Conservation (phyloP, 2,329 filamentous ascomycete species). For the Colletotrichum eleusines region DNA sequence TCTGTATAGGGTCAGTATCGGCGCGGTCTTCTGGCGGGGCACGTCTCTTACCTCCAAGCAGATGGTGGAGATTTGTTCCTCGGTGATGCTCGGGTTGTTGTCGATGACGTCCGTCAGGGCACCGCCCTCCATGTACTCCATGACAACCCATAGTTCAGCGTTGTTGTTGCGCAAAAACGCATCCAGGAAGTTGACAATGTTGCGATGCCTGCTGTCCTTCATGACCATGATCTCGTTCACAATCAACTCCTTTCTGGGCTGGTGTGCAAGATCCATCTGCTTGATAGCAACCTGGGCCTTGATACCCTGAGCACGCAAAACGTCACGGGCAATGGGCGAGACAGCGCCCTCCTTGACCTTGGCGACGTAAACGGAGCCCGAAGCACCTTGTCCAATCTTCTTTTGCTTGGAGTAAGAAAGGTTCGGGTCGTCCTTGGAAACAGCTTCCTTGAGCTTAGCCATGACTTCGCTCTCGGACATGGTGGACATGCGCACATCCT, state of each 20-base stretch:
- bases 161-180: slow-evolving; percentile 96
- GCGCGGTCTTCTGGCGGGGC: not conserved
- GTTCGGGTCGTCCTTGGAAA: slow-evolving; percentile 94
- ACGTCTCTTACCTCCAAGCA: slow-evolving; percentile 83
- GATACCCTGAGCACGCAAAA: slow-evolving; percentile 82
- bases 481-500: slow-evolving; percentile 97
- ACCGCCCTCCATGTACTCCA: slow-evolving; percentile 99
- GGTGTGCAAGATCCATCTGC: slow-evolving; percentile 98
- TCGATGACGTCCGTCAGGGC: slow-evolving; percentile 98
- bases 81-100: slow-evolving; percentile 92
- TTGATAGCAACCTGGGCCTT: slow-evolving; percentile 97
- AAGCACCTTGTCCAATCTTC: slow-evolving; percentile 99
- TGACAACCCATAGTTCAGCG: slow-evolving; percentile 97
- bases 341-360: slow-evolving; percentile 90
- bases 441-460: slow-evolving; percentile 92
- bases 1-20: slow-evolving; percentile 66
- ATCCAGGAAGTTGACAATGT: slow-evolving; percentile 99
- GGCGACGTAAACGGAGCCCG: slow-evolving; percentile 96
- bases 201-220: slow-evolving; percentile 98
- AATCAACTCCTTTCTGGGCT: slow-evolving; percentile 97
- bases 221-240: slow-evolving; percentile 99
- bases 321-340: slow-evolving; percentile 82
- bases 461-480: slow-evolving; percentile 99
- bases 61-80: slow-evolving; percentile 98
- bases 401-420: slow-evolving; percentile 99